These are phyloP conservation scores for Monosporascus sp. DNA, from an alignment of 2,329 filamentous ascomycete species.

Conservation along the genomic window DNA sequence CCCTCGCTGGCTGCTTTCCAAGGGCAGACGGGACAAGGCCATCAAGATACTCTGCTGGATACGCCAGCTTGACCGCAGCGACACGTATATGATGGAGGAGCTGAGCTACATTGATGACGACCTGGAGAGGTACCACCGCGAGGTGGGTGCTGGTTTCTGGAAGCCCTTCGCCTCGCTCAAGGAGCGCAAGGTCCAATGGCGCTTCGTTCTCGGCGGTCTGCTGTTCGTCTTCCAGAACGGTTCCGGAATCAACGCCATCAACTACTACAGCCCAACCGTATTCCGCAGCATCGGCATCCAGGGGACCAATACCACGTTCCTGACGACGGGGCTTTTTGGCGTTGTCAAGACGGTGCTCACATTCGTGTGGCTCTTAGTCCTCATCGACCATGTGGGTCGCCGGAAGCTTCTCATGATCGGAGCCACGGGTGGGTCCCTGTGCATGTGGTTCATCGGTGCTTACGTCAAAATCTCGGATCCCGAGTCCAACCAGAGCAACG, in stretches of 20 bases:
- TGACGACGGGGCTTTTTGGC: constrained; percentile 62
- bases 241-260: constrained; percentile 64
- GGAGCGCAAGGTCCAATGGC: constrained; percentile 57
- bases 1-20: constrained; percentile 64
- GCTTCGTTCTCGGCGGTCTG: constrained; percentile 67
- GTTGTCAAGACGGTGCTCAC: constrained; percentile 60
- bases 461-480: constrained; percentile 51
- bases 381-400: constrained; percentile 57
- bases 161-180: constrained; percentile 59
- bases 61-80: constrained; percentile 47
- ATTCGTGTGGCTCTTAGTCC: constrained; percentile 55
- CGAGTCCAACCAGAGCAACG: constrained; percentile 21
- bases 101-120: constrained; percentile 65
- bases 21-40: constrained; percentile 54
- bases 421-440: constrained; percentile 53
- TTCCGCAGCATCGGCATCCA: constrained; percentile 57
- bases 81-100: constrained; percentile 69
- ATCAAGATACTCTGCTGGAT: constrained; percentile 59
- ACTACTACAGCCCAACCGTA: constrained; percentile 60
- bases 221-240: constrained; percentile 79
- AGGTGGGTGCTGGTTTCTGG: constrained; percentile 69
- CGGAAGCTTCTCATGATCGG: constrained; percentile 55
- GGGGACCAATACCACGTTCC: constrained; percentile 50
- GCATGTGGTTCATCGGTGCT: constrained; percentile 60
- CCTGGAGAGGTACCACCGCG: constrained; percentile 56